Percentiles rank a stretch among this genome's conserved stretches.
phyloP scores from a whole-genome alignment of 163 green algal genomes.

The Chlorella variabilis region DNA sequence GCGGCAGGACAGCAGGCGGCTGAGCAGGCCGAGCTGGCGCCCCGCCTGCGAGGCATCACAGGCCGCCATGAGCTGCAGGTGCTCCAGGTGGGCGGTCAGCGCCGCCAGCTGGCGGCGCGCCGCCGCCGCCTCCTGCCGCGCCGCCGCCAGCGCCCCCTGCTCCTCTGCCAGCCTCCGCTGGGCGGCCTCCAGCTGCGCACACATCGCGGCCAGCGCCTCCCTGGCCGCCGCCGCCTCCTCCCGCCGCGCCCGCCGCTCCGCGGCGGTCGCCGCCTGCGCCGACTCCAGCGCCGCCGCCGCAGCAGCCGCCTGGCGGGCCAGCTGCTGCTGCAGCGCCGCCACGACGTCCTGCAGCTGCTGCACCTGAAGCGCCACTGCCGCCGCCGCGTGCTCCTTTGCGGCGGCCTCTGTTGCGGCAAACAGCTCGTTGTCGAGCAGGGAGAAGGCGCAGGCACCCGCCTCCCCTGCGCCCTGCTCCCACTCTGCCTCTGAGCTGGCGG shows the following conservation, averaged over 20 bases:
- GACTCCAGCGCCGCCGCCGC: neutral
- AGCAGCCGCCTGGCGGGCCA: neutral
- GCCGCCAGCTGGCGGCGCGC: neutral
- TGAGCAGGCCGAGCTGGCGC: constrained; percentile 15
- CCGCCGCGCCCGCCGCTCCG: neutral
- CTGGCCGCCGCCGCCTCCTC: neutral
- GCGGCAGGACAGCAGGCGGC: neutral
- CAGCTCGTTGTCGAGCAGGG: neutral
- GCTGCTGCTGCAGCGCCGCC: neutral
- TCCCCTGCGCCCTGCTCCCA: neutral
- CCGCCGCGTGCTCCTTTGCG: constrained; percentile 3
- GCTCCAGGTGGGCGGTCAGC: neutral
- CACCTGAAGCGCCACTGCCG: constrained; percentile 12
- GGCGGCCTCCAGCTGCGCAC: neutral
- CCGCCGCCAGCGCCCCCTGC: neutral
- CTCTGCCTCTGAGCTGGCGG: neutral
- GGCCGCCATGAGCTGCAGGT: neutral
- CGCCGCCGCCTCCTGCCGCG: neutral
- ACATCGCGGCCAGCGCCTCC: neutral
- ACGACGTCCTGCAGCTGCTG: neutral
- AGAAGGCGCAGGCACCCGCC: too few relatives aligned
- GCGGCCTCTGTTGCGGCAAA: constrained; percentile 1
- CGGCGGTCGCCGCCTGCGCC: neutral
- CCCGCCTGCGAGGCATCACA: neutral
- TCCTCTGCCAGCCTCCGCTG: neutral